A percentile compares a stretch with the other conserved stretches of the same genome.
Evolutionary conservation across 2,329 filamentous ascomycete genomes (phyloP).

Genomic region (Claviceps quebecensis): DNA sequence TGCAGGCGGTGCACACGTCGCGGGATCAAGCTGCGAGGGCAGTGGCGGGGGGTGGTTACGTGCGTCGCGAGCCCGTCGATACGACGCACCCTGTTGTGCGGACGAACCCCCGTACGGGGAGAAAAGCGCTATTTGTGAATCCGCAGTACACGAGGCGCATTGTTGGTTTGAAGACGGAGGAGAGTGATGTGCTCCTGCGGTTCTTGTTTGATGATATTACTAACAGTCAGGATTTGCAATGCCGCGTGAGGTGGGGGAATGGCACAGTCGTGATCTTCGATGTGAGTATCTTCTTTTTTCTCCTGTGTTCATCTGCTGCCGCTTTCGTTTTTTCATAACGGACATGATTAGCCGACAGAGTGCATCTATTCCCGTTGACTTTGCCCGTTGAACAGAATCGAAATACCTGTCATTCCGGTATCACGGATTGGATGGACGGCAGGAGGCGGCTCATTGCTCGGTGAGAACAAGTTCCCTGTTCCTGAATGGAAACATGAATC

Average conservation of each 20-base stretch:
- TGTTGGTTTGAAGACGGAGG: conserved; percentile 54
- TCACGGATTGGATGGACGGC: conserved; percentile 1
- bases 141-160: conserved; percentile 41
- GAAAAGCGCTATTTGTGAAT: conserved; percentile 56
- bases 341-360: no score
- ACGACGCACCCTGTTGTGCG: conserved; percentile 38
- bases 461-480: background rate
- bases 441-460: background rate
- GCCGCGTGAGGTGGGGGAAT: conserved; percentile 45
- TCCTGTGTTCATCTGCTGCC: background rate
- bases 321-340: background rate
- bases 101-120: conserved; percentile 38
- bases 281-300: background rate
- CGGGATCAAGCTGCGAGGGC: conserved; percentile 30
- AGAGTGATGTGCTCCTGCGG: conserved; percentile 50
- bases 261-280: conserved; percentile 46
- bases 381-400: background rate
- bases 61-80: conserved; percentile 51
- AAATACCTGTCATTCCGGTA: background rate
- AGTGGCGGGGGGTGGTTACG: conserved; percentile 30
- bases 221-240: conserved; percentile 48
- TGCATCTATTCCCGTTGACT: no score
- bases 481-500: no score
- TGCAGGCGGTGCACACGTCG: conserved; percentile 53
- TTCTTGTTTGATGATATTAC: conserved; percentile 57